Evolutionary conservation across 352 stramenopile genomes (phyloP).

Genomic region (Globisporangium mamillatum): DNA sequence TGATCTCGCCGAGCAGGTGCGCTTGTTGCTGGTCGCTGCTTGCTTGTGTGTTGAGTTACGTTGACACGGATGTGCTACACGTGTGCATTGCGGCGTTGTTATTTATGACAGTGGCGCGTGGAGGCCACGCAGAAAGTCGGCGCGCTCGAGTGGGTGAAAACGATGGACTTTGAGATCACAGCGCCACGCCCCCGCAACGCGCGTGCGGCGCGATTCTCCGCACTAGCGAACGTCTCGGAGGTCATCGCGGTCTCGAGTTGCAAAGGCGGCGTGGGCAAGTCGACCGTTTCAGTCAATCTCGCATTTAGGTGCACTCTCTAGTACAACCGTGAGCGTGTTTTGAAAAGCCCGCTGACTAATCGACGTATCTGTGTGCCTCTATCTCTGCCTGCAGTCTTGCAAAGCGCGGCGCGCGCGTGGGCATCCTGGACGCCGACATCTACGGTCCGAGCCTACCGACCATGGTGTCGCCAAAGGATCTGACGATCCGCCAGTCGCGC

Average conservation of each 20-base stretch:
- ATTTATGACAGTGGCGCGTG: conserved; percentile 54
- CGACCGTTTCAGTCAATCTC: conserved; percentile 98
- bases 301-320: conserved; percentile 79
- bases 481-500: conserved; percentile 65
- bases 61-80: background rate
- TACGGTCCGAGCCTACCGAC: conserved; percentile 98
- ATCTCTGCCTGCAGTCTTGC: conserved; percentile 49
- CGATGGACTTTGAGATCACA: conserved; percentile 64
- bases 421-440: conserved; percentile 99
- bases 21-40: conserved; percentile 4
- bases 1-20: conserved; percentile 65
- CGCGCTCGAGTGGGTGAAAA: conserved; percentile 70
- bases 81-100: background rate
- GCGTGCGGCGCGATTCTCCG: conserved; percentile 69
- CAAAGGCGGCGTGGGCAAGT: conserved; percentile 99
- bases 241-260: conserved; percentile 91
- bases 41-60: background rate
- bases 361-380: background rate
- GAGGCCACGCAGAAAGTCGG: conserved; percentile 50
- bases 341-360: background rate
- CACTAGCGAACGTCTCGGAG: conserved; percentile 78
- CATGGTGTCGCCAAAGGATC: conserved; percentile 87
- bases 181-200: conserved; percentile 60
- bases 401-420: conserved; percentile 91
- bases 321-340: background rate